Base-by-base conservation (phyloP, 805 yeast species). In the Metschnikowia baotianmanensis region DNA sequence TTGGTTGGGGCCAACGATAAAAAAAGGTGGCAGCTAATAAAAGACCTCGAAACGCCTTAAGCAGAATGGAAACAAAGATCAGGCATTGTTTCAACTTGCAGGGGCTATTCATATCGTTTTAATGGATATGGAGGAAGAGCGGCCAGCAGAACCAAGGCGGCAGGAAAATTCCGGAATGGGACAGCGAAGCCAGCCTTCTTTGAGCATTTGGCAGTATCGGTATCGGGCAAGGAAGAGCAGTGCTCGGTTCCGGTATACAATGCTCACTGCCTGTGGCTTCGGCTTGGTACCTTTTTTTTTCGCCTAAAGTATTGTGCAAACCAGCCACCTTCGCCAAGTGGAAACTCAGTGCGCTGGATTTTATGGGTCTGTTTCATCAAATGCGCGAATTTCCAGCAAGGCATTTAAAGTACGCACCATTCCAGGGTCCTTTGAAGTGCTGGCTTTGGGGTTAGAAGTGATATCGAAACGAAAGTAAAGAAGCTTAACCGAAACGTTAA, bases 321-420 rank as follows among this genome's bases (percentile, higher is more conserved):
- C 40, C 40, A 37, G 40, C 40, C 40, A 37, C 40, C 40, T 30
- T 8, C 19, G 32, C 38, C 13, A 19, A 19, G 6, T 26, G 12
- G 16, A 26, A 15, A 10, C 6, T 12, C 33, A 5, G 7, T 7
- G 33, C 33, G 33, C 20, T n/a, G n/a, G 13, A n/a, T n/a, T n/a
- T n/a, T n/a, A n/a, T n/a, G n/a, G n/a, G n/a, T n/a, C n/a, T n/a
- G n/a, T n/a, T n/a, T n/a, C n/a, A n/a, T n/a, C n/a, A n/a, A n/a
- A n/a, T n/a, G n/a, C n/a, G n/a, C n/a, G n/a, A n/a, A n/a, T n/a
- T n/a, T n/a, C n/a, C n/a, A n/a, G n/a, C n/a, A n/a, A n/a, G n/a
- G n/a, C n/a, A n/a, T n/a, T n/a, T n/a, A n/a, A n/a, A n/a, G n/a
- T n/a, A n/a, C n/a, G n/a, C n/a, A n/a, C n/a, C n/a, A n/a, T n/a